phyloP scores from a whole-genome alignment of 2,329 filamentous ascomycete species.

The Curvularia hawaiiensis region DNA sequence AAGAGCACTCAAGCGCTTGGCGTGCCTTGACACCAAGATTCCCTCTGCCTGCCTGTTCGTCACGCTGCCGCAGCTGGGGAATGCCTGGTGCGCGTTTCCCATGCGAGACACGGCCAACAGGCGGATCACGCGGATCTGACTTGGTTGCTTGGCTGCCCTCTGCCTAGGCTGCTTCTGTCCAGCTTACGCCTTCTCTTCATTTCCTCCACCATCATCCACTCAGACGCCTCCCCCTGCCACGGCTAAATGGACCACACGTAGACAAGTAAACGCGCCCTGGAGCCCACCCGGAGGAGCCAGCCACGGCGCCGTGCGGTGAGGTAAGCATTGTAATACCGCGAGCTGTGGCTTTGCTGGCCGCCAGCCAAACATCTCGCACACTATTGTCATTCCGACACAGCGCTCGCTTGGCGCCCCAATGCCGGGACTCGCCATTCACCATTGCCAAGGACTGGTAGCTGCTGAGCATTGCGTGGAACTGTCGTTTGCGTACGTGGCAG shows the following conservation, averaged over 20 bases:
- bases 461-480: background rate
- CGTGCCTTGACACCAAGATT: constrained; percentile 6
- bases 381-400: background rate
- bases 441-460: constrained; percentile 3
- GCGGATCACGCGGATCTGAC: constrained; percentile 3
- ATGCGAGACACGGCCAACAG: background rate
- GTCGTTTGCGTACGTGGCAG: background rate
- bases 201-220: background rate
- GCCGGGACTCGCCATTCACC: constrained; percentile 2
- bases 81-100: background rate
- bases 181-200: background rate
- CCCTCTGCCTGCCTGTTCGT: constrained; percentile 8
- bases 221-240: background rate
- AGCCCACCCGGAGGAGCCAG: background rate
- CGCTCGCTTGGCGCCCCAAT: constrained; percentile 6
- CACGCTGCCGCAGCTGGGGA: background rate
- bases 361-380: background rate
- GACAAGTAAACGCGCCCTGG: background rate
- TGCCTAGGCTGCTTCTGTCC: background rate
- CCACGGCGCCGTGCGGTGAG: background rate
- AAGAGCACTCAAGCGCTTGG: constrained; percentile 17
- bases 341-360: background rate
- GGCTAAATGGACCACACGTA: background rate
- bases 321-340: background rate
- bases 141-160: background rate